These are phyloP conservation scores for Tolypocladium paradoxum DNA, from an alignment of 2,329 filamentous ascomycete species.

Conservation along the genomic window DNA sequence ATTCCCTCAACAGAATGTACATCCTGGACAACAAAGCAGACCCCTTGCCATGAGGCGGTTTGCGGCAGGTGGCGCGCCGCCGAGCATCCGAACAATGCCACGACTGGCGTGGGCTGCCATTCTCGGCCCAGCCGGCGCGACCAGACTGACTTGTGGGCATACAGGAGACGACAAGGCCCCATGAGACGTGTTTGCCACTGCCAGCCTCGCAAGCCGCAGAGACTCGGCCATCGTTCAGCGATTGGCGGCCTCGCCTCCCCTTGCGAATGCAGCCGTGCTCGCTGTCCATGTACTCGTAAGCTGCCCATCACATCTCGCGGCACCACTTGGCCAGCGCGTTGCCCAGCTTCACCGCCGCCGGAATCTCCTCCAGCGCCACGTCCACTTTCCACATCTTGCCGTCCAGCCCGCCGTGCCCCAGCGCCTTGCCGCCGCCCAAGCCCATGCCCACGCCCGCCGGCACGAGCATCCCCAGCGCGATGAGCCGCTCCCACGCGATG, in stretches of 20 bases:
- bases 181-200: too few species aligned
- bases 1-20: too few species aligned
- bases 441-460: conserved; percentile 52
- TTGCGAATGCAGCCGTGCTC: too few species aligned
- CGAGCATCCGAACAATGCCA: background rate
- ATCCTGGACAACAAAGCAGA: background rate
- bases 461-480: conserved; percentile 57
- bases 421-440: conserved; percentile 37
- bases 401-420: conserved; percentile 44
- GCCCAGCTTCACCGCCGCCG: conserved; percentile 46
- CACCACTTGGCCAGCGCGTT: conserved; percentile 63
- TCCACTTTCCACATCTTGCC: conserved; percentile 66
- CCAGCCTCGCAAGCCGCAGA: background rate
- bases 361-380: conserved; percentile 69
- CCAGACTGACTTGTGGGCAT: too few species aligned
- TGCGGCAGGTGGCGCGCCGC: background rate
- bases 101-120: background rate
- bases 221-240: background rate
- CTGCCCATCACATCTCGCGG: conserved; percentile 54
- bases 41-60: too few species aligned
- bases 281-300: too few species aligned
- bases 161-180: too few species aligned
- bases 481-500: conserved; percentile 64
- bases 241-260: too few species aligned
- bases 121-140: background rate